Evolutionary conservation across 192 early-diverging fungal genomes (phyloP).

Genomic region (Mortierella hygrophila): DNA sequence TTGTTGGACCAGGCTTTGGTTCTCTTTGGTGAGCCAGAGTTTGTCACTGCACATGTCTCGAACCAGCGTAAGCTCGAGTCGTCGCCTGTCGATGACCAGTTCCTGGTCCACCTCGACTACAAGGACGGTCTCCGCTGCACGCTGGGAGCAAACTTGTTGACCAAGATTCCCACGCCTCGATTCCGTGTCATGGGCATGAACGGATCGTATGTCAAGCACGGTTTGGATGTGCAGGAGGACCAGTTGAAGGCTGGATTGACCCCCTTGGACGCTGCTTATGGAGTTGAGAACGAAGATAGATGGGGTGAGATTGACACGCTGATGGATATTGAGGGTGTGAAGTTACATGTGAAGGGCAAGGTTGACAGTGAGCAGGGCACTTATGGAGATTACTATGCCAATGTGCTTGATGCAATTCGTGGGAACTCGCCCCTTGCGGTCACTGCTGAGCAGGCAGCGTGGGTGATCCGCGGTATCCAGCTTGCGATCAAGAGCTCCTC

Average conservation of each 20-base stretch:
- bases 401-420: conserved; percentile 71
- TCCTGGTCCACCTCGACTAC: conserved; percentile 74
- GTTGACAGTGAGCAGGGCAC: conserved; percentile 69
- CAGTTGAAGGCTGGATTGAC: conserved; percentile 76
- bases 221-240: conserved; percentile 80
- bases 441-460: conserved; percentile 73
- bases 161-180: conserved; percentile 70
- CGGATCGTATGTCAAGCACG: conserved; percentile 75
- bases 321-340: conserved; percentile 59
- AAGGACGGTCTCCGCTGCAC: conserved; percentile 70
- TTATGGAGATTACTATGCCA: conserved; percentile 75
- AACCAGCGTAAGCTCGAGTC: conserved; percentile 75
- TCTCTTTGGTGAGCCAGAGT: conserved; percentile 77
- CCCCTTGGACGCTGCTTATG: conserved; percentile 64
- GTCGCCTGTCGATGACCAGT: conserved; percentile 70
- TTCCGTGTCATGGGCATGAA: conserved; percentile 77
- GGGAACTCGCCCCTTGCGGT: conserved; percentile 64
- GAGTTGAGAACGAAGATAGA: conserved; percentile 61
- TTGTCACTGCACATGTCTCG: conserved; percentile 68
- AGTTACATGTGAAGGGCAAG: conserved; percentile 62
- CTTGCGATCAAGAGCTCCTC: conserved; percentile 70
- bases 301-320: conserved; percentile 67
- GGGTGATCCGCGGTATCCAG: conserved; percentile 78
- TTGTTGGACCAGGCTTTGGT: conserved; percentile 75
- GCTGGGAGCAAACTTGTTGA: conserved; percentile 77